Percentiles rank a stretch among this genome's conserved stretches.
Evolutionary conservation across 805 yeast genomes (phyloP).

Genomic region (Helenozyma rhizophorensis): DNA sequence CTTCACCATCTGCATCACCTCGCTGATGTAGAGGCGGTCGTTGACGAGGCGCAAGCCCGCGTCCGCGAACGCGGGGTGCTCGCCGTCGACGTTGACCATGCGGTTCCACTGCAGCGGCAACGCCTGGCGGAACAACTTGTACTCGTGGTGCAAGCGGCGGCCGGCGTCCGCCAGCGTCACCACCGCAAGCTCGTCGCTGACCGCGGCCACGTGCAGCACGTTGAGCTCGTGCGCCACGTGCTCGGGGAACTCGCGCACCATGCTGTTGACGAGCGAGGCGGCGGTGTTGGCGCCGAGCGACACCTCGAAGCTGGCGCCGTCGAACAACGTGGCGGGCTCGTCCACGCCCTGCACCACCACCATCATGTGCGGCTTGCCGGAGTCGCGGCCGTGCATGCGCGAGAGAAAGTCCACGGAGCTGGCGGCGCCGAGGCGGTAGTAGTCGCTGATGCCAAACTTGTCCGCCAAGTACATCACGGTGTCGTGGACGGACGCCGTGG

Average conservation of each 20-base stretch:
- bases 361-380: conserved; percentile 27
- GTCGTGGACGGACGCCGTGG: conserved; percentile 18
- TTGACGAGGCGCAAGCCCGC: conserved; percentile 30
- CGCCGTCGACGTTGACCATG: conserved; percentile 14
- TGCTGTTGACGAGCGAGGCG: conserved; percentile 9
- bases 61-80: conserved; percentile 17
- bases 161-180: conserved; percentile 8
- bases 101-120: conserved; percentile 34
- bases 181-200: conserved; percentile 25
- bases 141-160: conserved; percentile 14
- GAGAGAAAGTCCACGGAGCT: conserved; percentile 27
- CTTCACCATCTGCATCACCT: conserved; percentile 44
- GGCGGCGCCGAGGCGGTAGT: conserved; percentile 27
- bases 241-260: conserved; percentile 18
- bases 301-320: conserved; percentile 17
- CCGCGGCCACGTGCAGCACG: conserved; percentile 9
- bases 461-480: conserved; percentile 44
- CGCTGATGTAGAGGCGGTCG: conserved; percentile 46
- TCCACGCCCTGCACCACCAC: conserved; percentile 41
- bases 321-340: conserved; percentile 26
- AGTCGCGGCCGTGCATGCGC: conserved; percentile 8
- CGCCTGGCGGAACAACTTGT: conserved; percentile 26
- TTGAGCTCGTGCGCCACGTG: conserved; percentile 12
- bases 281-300: conserved; percentile 4
- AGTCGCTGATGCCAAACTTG: conserved; percentile 37